Conservation (phyloP, 2,329 filamentous ascomycete species). For the Cadophora malorum region DNA sequence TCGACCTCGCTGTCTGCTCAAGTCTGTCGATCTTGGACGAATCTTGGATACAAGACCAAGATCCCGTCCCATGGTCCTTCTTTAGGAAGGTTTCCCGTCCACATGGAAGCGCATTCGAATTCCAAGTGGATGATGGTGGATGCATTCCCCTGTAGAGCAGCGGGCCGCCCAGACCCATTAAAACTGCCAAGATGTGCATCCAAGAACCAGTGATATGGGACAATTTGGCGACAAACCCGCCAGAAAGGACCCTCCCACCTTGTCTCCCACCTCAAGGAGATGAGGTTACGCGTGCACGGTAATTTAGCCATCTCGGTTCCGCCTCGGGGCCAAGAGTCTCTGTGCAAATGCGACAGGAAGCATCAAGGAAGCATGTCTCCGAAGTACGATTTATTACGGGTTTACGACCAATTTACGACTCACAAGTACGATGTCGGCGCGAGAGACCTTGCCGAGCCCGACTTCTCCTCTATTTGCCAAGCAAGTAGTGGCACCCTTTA, state of each 20-base stretch:
- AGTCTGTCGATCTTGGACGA: slow-evolving; percentile 16
- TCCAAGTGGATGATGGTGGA: slow-evolving; percentile 9
- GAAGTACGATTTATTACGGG: background rate
- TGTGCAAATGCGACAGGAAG: background rate
- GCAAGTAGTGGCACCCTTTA: slow-evolving; percentile 4
- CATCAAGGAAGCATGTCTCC: background rate
- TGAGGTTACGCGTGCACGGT: slow-evolving; percentile 9
- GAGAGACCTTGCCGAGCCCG: slow-evolving; percentile 2
- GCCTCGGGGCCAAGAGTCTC: background rate
- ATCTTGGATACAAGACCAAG: background rate
- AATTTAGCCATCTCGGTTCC: slow-evolving; percentile 7
- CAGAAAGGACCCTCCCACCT: slow-evolving; percentile 2
- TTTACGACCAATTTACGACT: slow-evolving; percentile 1
- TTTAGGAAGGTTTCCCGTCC: slow-evolving; percentile 11
- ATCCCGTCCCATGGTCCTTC: background rate
- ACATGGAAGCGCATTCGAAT: background rate
- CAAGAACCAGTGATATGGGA: slow-evolving; percentile 14
- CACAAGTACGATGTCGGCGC: slow-evolving; percentile 3
- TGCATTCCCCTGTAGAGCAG: background rate
- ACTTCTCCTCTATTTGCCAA: slow-evolving; percentile 10
- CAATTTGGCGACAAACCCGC: background rate
- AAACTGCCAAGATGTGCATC: slow-evolving; percentile 5
- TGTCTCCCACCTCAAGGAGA: background rate
- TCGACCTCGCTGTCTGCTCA: background rate
- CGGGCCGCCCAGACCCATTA: slow-evolving; percentile 16